Evolutionary conservation across 116 monocot species (phyloP).

Genomic region (Trichopus zeylanicus): DNA sequence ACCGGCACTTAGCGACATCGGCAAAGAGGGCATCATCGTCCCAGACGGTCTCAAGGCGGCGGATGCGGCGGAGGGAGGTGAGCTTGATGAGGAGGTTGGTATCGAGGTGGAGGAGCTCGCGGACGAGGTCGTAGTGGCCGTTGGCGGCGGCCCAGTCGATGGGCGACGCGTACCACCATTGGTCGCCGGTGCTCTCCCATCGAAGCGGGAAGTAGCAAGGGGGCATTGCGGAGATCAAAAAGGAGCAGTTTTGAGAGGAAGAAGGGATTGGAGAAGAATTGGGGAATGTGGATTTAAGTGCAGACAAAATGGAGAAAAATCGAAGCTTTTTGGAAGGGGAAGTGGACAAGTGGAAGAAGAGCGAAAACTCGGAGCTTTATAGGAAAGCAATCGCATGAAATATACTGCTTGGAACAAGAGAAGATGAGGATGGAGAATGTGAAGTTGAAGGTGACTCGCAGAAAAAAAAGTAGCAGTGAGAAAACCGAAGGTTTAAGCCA

Average conservation of each 20-base stretch:
- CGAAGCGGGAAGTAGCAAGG: conserved; percentile 81
- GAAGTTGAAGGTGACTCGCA: not conserved
- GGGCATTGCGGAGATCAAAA: conserved; percentile 13
- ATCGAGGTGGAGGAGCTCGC: conserved; percentile 78
- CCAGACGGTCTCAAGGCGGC: conserved; percentile 89
- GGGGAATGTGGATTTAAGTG: too few relatives aligned
- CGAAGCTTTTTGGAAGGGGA: not conserved
- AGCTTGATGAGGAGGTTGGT: conserved; percentile 92
- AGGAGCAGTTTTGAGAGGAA: not conserved
- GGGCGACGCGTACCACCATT: conserved; percentile 98
- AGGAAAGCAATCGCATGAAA: too few relatives aligned
- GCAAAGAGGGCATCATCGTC: conserved; percentile 76
- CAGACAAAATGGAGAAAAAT: not conserved
- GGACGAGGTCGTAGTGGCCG: conserved; percentile 88
- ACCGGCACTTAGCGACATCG: conserved; percentile 51
- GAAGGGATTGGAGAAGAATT: too few relatives aligned
- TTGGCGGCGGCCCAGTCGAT: conserved; percentile 94
- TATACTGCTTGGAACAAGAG: too few relatives aligned
- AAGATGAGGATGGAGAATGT: not conserved
- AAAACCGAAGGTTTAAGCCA: too few relatives aligned
- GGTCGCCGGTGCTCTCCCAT: conserved; percentile 96
- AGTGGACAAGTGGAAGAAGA: too few relatives aligned
- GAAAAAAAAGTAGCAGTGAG: too few relatives aligned
- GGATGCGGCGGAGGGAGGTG: conserved; percentile 88
- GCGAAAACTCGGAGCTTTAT: too few relatives aligned